phyloP scores from a whole-genome alignment of 129 eudicot species.

The Logfia minima region DNA sequence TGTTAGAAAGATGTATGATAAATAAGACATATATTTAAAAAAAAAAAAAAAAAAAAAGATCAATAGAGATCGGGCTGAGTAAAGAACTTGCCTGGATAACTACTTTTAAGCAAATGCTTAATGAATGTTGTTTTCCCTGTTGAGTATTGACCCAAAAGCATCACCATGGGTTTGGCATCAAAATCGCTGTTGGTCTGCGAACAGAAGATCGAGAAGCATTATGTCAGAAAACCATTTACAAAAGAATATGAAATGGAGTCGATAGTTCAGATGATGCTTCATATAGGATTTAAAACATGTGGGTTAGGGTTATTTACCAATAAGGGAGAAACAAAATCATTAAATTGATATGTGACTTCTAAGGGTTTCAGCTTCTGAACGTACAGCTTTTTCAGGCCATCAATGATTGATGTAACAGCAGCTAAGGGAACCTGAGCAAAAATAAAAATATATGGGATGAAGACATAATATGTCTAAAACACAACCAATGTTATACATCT shows the following conservation, averaged over 20 bases:
- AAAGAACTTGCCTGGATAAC: conserved; percentile 71
- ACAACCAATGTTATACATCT: not conserved
- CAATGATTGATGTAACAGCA: conserved; percentile 81
- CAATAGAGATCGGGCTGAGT: not conserved
- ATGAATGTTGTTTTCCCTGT: conserved; percentile 97
- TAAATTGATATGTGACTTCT: conserved; percentile 74
- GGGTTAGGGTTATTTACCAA: conserved; percentile 49
- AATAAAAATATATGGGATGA: conserved; percentile 12
- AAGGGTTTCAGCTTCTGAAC: conserved; percentile 82
- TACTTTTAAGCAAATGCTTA: conserved; percentile 79
- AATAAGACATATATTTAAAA: not conserved
- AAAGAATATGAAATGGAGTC: not conserved
- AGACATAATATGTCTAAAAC: not conserved
- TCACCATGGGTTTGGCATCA: conserved; percentile 99
- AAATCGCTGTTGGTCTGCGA: conserved; percentile 87
- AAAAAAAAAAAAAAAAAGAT: not conserved
- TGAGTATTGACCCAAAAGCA: conserved; percentile 98
- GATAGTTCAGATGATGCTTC: not conserved
- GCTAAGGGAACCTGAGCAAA: conserved; percentile 51
- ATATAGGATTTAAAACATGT: not conserved
- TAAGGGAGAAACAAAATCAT: conserved; percentile 83
- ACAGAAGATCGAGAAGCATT: conserved; percentile 23
- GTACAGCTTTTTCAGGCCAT: conserved; percentile 83
- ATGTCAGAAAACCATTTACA: not conserved
- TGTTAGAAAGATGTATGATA: conserved; percentile 21